Evolutionary conservation across 2,329 filamentous ascomycete species (phyloP).

Genomic region (Neopestalotiopsis rosae): DNA sequence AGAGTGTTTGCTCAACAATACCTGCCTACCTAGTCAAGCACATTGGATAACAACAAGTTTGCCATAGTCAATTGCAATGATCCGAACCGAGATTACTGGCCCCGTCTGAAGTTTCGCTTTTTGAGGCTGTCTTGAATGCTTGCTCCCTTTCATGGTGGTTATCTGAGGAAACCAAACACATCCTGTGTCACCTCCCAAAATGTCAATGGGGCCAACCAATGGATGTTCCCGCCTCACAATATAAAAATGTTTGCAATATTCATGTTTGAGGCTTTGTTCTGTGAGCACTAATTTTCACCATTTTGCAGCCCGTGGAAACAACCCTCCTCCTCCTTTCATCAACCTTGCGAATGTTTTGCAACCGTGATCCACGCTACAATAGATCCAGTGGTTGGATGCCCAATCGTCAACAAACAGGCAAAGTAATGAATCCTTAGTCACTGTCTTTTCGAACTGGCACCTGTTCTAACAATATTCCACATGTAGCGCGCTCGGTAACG

Average conservation of each 20-base stretch:
- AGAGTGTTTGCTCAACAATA: not conserved
- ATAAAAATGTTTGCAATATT: not conserved
- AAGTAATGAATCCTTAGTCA: too few relatives aligned
- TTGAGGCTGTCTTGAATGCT: slow-evolving; percentile 3
- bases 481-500: not conserved
- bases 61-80: slow-evolving; percentile 3
- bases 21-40: not conserved
- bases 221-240: not conserved
- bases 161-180: slow-evolving; percentile 4
- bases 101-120: not conserved
- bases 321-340: too few relatives aligned
- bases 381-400: too few relatives aligned
- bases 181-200: not conserved
- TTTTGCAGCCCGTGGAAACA: too few relatives aligned
- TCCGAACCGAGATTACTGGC: too few relatives aligned
- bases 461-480: not conserved
- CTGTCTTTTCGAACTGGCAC: too few relatives aligned
- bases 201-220: not conserved
- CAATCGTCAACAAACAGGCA: too few relatives aligned
- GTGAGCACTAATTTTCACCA: too few relatives aligned
- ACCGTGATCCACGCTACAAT: too few relatives aligned
- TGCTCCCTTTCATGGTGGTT: not conserved
- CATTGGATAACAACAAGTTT: not conserved
- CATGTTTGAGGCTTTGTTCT: not conserved
- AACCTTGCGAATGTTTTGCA: too few relatives aligned